phyloP scores from a whole-genome alignment of 2,329 filamentous ascomycete species.

The Nannizzia gypsea region DNA sequence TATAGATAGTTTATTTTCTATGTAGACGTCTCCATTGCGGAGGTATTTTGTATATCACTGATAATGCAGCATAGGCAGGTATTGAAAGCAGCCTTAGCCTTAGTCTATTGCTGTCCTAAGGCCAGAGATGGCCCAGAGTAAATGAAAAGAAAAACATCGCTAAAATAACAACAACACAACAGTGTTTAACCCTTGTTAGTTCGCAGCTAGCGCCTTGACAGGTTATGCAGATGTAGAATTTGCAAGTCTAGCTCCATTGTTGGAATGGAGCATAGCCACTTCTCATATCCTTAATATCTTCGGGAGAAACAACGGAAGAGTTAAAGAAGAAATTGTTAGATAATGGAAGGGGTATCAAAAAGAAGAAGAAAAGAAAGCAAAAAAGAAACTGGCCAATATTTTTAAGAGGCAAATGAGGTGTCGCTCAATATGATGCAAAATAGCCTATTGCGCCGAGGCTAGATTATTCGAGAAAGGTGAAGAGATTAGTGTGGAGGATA shows the following conservation, averaged over 20 bases:
- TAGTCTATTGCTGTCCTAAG: not conserved
- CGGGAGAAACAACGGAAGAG: constrained; percentile 5
- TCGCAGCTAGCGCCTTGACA: constrained; percentile 13
- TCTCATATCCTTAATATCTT: constrained; percentile 7
- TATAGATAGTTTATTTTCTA: not conserved
- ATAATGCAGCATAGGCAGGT: not conserved
- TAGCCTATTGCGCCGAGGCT: not conserved
- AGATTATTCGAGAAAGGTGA: constrained; percentile 73
- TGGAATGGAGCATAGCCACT: constrained; percentile 12
- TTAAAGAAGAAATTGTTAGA: constrained; percentile 5
- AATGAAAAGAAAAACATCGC: not conserved
- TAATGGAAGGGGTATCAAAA: constrained; percentile 7
- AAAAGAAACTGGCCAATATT: constrained; percentile 3
- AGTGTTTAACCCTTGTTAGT: constrained; percentile 14
- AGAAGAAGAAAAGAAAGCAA: not conserved
- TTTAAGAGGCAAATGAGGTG: not conserved
- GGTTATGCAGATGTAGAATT: constrained; percentile 10
- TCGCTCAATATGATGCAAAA: not conserved
- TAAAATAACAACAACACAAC: not conserved
- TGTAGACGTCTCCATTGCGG: not conserved
- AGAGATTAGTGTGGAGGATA: constrained; percentile 89
- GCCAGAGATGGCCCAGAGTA: not conserved
- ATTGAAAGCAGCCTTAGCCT: not conserved
- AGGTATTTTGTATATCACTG: constrained; percentile 1
- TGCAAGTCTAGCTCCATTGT: constrained; percentile 11